phyloP scores from a whole-genome alignment of 208 protist species.

The Herpetomonas tarakana region DNA sequence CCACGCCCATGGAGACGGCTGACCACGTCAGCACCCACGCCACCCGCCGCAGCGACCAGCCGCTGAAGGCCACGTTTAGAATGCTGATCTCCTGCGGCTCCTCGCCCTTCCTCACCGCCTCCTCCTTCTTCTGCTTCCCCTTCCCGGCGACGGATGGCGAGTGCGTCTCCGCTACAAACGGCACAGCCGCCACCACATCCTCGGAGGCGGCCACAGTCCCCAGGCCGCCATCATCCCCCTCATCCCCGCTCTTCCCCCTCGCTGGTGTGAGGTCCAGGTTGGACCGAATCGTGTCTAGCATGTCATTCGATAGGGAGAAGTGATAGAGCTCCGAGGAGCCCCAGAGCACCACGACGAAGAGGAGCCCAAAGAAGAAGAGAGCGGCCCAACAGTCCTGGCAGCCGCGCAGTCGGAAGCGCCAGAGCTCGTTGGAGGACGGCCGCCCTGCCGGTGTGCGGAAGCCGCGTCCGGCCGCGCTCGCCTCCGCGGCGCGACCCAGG shows the following conservation, averaged over 20 bases:
- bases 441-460: constrained; percentile 22
- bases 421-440: constrained; percentile 50
- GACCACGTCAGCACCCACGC: constrained; percentile 8
- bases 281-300: constrained; percentile 11
- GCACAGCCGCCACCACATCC: neutral
- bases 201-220: neutral
- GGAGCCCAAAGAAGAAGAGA: constrained; percentile 32
- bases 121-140: neutral
- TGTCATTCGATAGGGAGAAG: constrained; percentile 27
- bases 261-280: constrained; percentile 3
- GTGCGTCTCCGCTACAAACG: neutral
- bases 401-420: constrained; percentile 51
- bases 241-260: neutral
- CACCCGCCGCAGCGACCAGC: neutral
- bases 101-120: neutral
- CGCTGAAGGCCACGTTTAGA: neutral
- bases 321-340: constrained; percentile 31
- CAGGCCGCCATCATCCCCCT: neutral
- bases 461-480: neutral
- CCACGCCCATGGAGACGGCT: constrained; percentile 7
- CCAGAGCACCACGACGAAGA: constrained; percentile 29
- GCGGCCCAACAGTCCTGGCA: constrained; percentile 62
- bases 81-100: neutral
- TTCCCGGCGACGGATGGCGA: neutral
- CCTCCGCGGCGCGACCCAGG: constrained; percentile 5